Conservation (phyloP, 768 basidiomycete genomes). For the Russula compacta region DNA sequence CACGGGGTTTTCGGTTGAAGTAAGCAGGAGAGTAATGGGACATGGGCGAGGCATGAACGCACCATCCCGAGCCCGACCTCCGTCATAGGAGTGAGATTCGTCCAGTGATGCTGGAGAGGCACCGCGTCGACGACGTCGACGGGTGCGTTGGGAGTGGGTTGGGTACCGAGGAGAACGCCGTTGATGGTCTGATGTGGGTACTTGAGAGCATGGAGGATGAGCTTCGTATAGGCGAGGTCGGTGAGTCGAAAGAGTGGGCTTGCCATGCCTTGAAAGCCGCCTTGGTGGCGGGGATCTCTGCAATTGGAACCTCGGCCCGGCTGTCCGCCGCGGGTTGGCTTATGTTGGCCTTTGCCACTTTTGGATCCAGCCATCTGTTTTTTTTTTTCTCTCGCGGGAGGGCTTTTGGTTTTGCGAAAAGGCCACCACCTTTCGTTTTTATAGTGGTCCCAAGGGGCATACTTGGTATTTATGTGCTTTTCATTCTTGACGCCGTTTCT, state of each 20-base stretch:
- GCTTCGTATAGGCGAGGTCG: slow-evolving; percentile 58
- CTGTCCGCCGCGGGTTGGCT: neutral
- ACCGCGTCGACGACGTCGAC: slow-evolving; percentile 56
- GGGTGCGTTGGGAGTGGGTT: slow-evolving; percentile 21
- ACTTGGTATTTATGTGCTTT: neutral
- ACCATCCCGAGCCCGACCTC: slow-evolving; percentile 76
- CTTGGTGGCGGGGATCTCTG: neutral
- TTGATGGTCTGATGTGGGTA: slow-evolving; percentile 69
- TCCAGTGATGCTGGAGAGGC: slow-evolving; percentile 81
- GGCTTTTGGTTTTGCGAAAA: neutral
- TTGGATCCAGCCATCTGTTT: no score
- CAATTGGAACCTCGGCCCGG: neutral
- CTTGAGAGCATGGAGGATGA: slow-evolving; percentile 73
- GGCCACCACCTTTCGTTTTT: neutral
- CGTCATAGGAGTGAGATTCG: slow-evolving; percentile 77
- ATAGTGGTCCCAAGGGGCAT: neutral
- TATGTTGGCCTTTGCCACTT: no score
- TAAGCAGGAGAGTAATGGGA: neutral
- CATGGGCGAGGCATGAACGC: slow-evolving; percentile 21
- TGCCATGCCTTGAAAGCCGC: neutral
- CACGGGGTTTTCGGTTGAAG: neutral
- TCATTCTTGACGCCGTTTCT: neutral
- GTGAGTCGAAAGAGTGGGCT: slow-evolving; percentile 39
- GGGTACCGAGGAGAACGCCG: slow-evolving; percentile 63
- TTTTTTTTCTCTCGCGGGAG: neutral